Conservation (phyloP, 345 rosid genomes). For the Gossypium thurberi region DNA sequence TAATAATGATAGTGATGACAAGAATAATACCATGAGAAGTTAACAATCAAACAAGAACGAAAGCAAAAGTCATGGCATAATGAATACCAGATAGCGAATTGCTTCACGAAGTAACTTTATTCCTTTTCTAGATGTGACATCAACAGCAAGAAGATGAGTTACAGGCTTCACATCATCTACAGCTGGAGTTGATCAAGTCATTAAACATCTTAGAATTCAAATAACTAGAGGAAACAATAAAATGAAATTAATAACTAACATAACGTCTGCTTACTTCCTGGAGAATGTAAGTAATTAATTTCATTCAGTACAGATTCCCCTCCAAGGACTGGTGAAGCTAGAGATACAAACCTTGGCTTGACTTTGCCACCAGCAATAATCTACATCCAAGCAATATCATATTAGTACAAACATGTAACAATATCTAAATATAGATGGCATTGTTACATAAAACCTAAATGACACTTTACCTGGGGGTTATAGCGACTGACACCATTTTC, state of each 20-base stretch:
- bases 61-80: slow-evolving; percentile 1
- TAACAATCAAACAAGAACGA: slow-evolving; percentile 6
- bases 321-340: slow-evolving; percentile 51
- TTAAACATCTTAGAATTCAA: slow-evolving; percentile 18
- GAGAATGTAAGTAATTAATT: slow-evolving; percentile 79
- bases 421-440: neutral
- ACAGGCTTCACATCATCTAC: slow-evolving; percentile 84
- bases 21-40: neutral
- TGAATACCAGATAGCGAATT: slow-evolving; percentile 70
- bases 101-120: slow-evolving; percentile 81
- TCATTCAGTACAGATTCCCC: slow-evolving; percentile 57
- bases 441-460: slow-evolving; percentile 8
- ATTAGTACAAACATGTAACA: neutral
- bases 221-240: slow-evolving; percentile 13
- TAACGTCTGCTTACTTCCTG: slow-evolving; percentile 54
- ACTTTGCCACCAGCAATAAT: slow-evolving; percentile 56
- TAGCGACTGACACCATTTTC: slow-evolving; percentile 89
- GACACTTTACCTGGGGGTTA: slow-evolving; percentile 70
- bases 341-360: slow-evolving; percentile 62
- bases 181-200: slow-evolving; percentile 43
- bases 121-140: slow-evolving; percentile 67
- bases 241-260: slow-evolving; percentile 8
- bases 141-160: slow-evolving; percentile 91
- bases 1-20: slow-evolving; percentile 15
- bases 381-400: slow-evolving; percentile 34